These are phyloP conservation scores for Thelonectria blattea DNA, from an alignment of 2,329 filamentous ascomycete genomes.

Conservation along the genomic window DNA sequence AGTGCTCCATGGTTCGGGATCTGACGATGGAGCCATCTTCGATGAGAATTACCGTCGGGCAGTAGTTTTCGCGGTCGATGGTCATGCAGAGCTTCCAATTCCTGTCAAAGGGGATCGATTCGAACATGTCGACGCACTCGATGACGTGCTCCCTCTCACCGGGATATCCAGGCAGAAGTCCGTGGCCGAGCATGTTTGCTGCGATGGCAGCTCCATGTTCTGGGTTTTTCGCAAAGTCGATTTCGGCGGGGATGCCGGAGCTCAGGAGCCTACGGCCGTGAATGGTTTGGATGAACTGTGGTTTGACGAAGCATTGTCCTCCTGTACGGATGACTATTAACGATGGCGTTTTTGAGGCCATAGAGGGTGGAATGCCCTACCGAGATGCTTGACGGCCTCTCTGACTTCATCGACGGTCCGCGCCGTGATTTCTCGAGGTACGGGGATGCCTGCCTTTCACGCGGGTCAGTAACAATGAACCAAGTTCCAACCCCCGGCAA, in stretches of 20 bases:
- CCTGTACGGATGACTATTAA: slow-evolving; percentile 18
- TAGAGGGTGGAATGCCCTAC: slow-evolving; percentile 17
- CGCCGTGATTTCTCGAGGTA: slow-evolving; percentile 35
- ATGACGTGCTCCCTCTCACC: slow-evolving; percentile 22
- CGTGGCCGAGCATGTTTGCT: slow-evolving; percentile 27
- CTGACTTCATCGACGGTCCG: slow-evolving; percentile 29
- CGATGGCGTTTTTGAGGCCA: background rate
- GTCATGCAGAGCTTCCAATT: slow-evolving; percentile 51
- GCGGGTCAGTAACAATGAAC: background rate
- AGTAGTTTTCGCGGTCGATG: slow-evolving; percentile 49
- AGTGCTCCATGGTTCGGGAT: slow-evolving; percentile 17
- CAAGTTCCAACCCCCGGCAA: no score
- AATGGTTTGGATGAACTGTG: slow-evolving; percentile 35
- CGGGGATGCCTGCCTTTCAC: slow-evolving; percentile 34
- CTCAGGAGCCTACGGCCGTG: slow-evolving; percentile 15
- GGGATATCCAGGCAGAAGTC: slow-evolving; percentile 1
- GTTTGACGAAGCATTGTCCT: slow-evolving; percentile 34
- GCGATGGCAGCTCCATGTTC: slow-evolving; percentile 30
- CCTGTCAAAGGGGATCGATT: slow-evolving; percentile 38
- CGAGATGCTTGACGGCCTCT: slow-evolving; percentile 30
- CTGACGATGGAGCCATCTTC: slow-evolving; percentile 27
- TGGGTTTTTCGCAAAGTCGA: slow-evolving; percentile 16
- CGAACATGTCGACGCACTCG: slow-evolving; percentile 45
- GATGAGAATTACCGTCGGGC: slow-evolving; percentile 46
- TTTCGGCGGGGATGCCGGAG: slow-evolving; percentile 18